Evolutionary conservation across 2,329 filamentous ascomycete genomes (phyloP).

Genomic region (Aspergillus udagawae): DNA sequence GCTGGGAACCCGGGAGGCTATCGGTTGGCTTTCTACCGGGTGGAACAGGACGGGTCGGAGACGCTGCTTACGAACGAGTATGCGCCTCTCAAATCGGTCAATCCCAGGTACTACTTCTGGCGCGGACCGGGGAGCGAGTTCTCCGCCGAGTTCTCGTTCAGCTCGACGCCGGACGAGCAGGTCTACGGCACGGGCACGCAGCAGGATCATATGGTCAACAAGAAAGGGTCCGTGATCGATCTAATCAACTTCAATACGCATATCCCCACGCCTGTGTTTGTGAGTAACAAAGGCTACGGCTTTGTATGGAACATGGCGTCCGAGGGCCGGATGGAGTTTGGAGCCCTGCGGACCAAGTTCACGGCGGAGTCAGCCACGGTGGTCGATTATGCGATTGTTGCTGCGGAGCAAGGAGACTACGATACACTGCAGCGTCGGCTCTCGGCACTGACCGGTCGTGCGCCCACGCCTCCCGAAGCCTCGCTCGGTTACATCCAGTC

Average conservation of each 20-base stretch:
- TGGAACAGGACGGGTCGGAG: slow-evolving; percentile 31
- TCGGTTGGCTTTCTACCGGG: slow-evolving; percentile 32
- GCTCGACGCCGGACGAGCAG: slow-evolving; percentile 45
- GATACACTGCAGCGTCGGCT: slow-evolving; percentile 53
- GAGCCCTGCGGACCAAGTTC: slow-evolving; percentile 55
- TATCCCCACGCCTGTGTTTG: slow-evolving; percentile 56
- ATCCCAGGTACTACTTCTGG: slow-evolving; percentile 35
- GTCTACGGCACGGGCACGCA: slow-evolving; percentile 64
- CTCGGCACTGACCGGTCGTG: slow-evolving; percentile 51
- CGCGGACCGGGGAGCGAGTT: slow-evolving; percentile 33
- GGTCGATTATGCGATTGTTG: slow-evolving; percentile 60
- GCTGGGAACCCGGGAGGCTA: slow-evolving; percentile 30
- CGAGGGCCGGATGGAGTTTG: slow-evolving; percentile 56
- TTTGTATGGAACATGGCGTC: slow-evolving; percentile 62
- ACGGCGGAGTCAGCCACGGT: slow-evolving; percentile 52
- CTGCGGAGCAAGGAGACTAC: slow-evolving; percentile 45
- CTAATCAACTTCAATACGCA: slow-evolving; percentile 63
- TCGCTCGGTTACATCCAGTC: slow-evolving; percentile 64
- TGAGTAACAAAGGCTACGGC: slow-evolving; percentile 57
- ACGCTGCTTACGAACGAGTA: slow-evolving; percentile 36
- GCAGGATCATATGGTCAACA: slow-evolving; percentile 56
- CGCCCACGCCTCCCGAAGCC: slow-evolving; percentile 61
- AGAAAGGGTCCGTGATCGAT: slow-evolving; percentile 59
- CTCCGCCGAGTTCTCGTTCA: slow-evolving; percentile 33
- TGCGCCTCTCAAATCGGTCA: slow-evolving; percentile 30